These are phyloP conservation scores for slime mould (Dictyostelium discoideum) DNA, from an alignment of 78 protist genomes.

Conservation along the genomic window DNA sequence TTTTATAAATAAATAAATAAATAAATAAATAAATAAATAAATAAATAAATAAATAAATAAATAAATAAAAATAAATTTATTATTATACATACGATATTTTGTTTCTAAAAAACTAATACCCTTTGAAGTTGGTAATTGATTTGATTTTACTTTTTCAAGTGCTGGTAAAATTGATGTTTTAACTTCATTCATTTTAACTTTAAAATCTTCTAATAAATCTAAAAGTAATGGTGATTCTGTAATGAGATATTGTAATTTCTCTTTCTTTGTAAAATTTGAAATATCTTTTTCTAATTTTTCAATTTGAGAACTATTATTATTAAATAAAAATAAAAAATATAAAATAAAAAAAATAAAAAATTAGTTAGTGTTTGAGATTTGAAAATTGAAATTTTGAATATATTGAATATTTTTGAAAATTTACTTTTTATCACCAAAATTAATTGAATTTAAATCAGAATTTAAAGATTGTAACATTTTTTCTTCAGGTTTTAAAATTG, in stretches of 20 bases:
- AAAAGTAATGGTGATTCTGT: constrained; percentile 76
- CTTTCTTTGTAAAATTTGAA: constrained; percentile 48
- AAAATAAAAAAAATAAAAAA: background rate
- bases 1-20: too few species aligned
- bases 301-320: constrained; percentile 11
- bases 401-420: background rate
- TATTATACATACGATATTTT: constrained; percentile 62
- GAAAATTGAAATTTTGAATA: background rate
- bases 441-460: constrained; percentile 59
- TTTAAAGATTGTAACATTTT: constrained; percentile 50
- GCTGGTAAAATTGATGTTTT: constrained; percentile 55
- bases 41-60: too few species aligned
- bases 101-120: constrained; percentile 85
- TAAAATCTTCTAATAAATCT: constrained; percentile 74
- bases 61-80: background rate
- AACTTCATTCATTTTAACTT: constrained; percentile 45
- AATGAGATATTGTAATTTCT: constrained; percentile 55
- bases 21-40: too few species aligned
- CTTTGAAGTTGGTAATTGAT: constrained; percentile 74
- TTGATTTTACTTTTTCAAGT: constrained; percentile 27
- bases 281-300: constrained; percentile 63
- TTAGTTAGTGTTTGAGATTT: background rate
- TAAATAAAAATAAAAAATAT: background rate
- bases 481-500: constrained; percentile 48
- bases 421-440: constrained; percentile 49